Evolutionary conservation across 257 asterid species (phyloP).

Genomic region (Thymus mandschuricus): DNA sequence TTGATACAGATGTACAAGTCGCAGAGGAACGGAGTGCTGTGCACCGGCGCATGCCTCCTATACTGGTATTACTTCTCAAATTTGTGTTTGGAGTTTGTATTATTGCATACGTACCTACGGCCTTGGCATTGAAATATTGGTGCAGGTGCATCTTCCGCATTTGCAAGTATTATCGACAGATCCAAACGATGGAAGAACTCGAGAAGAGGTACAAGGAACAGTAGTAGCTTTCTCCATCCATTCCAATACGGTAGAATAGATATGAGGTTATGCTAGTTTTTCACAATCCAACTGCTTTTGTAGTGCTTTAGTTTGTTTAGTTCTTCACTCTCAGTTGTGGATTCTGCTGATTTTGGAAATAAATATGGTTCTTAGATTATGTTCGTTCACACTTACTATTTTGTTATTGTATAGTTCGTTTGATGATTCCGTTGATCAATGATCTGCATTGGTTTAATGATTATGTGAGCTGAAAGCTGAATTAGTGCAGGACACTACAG

Average conservation of each 20-base stretch:
- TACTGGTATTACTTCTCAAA: conserved; percentile 56
- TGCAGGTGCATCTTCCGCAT: conserved; percentile 82
- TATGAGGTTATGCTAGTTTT: conserved; percentile 17
- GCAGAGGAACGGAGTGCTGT: conserved; percentile 79
- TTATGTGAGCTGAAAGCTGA: not conserved
- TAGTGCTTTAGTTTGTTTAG: conserved; percentile 18
- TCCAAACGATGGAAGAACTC: conserved; percentile 66
- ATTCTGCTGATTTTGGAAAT: conserved; percentile 17
- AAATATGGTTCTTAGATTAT: conserved; percentile 18
- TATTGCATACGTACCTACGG: not conserved
- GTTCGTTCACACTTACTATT: no score
- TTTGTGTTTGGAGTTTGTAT: not conserved
- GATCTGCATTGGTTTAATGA: no score
- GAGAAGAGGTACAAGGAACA: conserved; percentile 90
- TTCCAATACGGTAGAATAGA: conserved; percentile 12
- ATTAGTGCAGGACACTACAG: not conserved
- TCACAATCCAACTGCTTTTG: not conserved
- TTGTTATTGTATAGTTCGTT: no score
- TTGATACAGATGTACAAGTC: conserved; percentile 76
- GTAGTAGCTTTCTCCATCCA: conserved; percentile 36
- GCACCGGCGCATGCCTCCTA: conserved; percentile 68
- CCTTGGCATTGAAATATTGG: not conserved
- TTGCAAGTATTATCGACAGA: conserved; percentile 69
- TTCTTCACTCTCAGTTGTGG: conserved; percentile 9
- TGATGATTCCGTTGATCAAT: no score